Base-by-base conservation (phyloP, 768 basidiomycete genomes). In the Hygrocybe coccinea region DNA sequence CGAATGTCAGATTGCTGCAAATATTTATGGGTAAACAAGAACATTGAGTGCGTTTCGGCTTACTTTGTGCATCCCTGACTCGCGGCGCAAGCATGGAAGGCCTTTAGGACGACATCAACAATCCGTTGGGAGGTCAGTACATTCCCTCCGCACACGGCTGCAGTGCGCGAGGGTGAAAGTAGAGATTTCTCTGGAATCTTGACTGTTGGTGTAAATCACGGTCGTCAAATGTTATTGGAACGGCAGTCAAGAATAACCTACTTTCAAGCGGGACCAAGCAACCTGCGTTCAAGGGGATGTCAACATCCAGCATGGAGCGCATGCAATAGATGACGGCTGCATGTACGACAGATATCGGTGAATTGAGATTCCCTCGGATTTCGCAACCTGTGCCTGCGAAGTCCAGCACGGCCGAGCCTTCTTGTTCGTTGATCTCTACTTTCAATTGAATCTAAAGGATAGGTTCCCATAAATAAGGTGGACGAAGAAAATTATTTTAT, bases 21-120 rank as follows among this genome's bases (percentile, higher is more conserved):
- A 25, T 17, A 50, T 47, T 5, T 22, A 44, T 48, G 37, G 25
- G 34, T 12, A 45, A 60, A 52, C 58, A 14, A 37, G 45, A 51
- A 37, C 51, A 12, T 29, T 39, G 8, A 43, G 3, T 17, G 39
- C 11, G 11, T 41, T 41, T 36, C 4, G 2, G 69, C 84, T 61
- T 67, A 91, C 91, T 95, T 95, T 45, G 91, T 94, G 64, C 91
- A 91, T 1, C 95, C 95, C 67, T 97, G 94, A 63, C 89, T 91
- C 0, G 93, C 95, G 15, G 93, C 92, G 46, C 85, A 87, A 2
- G 91, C 93, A 62, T 88, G 81, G 75, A 97, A 97, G 0, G 94
- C 93, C 67, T 89, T 91, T 35, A 97, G 74, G 34, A 97, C 89
- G 2, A 95, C 92, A 65, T 97, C 95, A 2, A 95, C 91, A 44